A percentile compares a stretch with the other conserved stretches of the same genome.
phyloP scores from a whole-genome alignment of 2,329 filamentous ascomycete species.

The Penicillium decumbens region DNA sequence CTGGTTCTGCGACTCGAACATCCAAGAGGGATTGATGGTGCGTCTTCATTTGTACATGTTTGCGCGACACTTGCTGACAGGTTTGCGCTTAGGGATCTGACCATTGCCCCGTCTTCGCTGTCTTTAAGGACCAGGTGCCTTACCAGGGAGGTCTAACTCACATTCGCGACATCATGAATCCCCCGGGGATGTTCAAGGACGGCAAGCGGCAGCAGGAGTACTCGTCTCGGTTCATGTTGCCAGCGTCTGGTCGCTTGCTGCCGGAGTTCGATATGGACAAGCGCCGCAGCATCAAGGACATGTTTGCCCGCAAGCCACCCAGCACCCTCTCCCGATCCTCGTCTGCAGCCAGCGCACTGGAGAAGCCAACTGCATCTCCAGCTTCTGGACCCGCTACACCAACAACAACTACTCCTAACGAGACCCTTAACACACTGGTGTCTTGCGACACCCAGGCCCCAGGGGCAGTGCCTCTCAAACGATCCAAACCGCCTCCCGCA shows the following conservation, averaged over 20 bases:
- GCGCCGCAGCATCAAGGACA: conserved; percentile 80
- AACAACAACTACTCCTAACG: not conserved
- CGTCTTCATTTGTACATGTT: conserved; percentile 3
- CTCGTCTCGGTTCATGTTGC: conserved; percentile 59
- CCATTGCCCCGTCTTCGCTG: conserved; percentile 87
- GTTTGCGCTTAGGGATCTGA: conserved; percentile 64
- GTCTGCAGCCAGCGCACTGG: conserved; percentile 13
- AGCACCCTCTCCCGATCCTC: not conserved
- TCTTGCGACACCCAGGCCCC: conserved; percentile 1
- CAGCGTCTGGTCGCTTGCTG: conserved; percentile 75
- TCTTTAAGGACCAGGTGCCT: conserved; percentile 60
- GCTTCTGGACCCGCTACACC: not conserved
- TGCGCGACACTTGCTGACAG: conserved; percentile 17
- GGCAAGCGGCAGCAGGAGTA: conserved; percentile 65
- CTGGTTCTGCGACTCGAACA: conserved; percentile 77
- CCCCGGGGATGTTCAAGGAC: conserved; percentile 62
- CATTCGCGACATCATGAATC: conserved; percentile 73
- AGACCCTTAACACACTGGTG: not conserved
- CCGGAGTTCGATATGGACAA: conserved; percentile 71
- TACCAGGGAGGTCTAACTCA: conserved; percentile 49
- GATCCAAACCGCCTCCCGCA: conserved; percentile 33
- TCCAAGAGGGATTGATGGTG: conserved; percentile 82
- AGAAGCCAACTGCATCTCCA: conserved; percentile 3
- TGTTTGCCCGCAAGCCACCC: conserved; percentile 67
- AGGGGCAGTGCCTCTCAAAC: conserved; percentile 32